These are phyloP conservation scores for Metschnikowia peoriensis DNA, from an alignment of 805 yeast species.

Conservation along the genomic window DNA sequence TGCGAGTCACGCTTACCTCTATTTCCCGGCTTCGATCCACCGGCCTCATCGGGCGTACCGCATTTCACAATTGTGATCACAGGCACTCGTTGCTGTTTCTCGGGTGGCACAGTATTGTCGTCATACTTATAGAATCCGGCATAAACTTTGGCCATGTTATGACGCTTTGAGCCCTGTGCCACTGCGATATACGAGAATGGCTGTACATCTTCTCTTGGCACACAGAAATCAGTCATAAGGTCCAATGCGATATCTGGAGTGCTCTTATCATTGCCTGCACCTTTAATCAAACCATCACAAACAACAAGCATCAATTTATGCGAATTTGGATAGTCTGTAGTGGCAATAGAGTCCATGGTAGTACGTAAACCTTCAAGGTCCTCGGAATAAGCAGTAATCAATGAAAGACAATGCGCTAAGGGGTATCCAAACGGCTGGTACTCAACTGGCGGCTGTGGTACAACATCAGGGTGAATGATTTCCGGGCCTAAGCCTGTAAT, in stretches of 20 bases:
- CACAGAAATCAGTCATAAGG: slow-evolving; percentile 74
- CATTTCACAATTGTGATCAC: slow-evolving; percentile 77
- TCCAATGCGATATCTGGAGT: slow-evolving; percentile 89
- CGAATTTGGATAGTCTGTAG: slow-evolving; percentile 93
- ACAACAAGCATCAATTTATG: slow-evolving; percentile 82
- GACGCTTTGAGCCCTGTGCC: slow-evolving; percentile 91
- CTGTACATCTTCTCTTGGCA: slow-evolving; percentile 70
- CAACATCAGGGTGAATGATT: slow-evolving; percentile 69
- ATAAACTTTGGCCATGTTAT: slow-evolving; percentile 95
- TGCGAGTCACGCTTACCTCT: slow-evolving; percentile 97
- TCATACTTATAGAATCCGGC: slow-evolving; percentile 91
- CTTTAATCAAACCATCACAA: slow-evolving; percentile 94
- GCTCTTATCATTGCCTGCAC: slow-evolving; percentile 82
- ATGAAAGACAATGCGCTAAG: slow-evolving; percentile 43
- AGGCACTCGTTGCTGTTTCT: slow-evolving; percentile 85
- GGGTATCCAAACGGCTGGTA: slow-evolving; percentile 79
- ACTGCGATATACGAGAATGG: slow-evolving; percentile 93
- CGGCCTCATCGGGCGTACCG: slow-evolving; percentile 80
- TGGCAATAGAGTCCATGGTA: slow-evolving; percentile 89
- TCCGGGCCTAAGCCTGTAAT: slow-evolving; percentile 54
- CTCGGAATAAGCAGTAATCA: slow-evolving; percentile 93
- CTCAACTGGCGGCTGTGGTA: slow-evolving; percentile 87
- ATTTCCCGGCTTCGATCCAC: slow-evolving; percentile 73
- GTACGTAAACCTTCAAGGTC: slow-evolving; percentile 82
- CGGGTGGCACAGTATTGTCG: slow-evolving; percentile 67